These are phyloP conservation scores for Penicillium sp. DNA, from an alignment of 2,329 filamentous ascomycete species.

Conservation along the genomic window DNA sequence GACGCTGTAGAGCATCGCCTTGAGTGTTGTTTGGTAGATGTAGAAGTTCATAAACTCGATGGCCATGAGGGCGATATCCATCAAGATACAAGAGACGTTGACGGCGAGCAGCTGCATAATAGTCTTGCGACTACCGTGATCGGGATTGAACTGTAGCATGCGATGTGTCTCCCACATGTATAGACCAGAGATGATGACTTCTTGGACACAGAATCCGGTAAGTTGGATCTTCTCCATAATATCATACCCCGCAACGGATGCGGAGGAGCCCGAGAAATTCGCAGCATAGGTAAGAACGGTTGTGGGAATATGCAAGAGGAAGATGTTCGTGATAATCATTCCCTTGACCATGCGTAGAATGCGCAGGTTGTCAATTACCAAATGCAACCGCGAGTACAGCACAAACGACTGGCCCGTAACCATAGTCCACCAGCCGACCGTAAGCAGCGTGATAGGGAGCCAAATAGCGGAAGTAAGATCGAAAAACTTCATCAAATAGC, in stretches of 20 bases:
- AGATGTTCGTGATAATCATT: constrained; percentile 57
- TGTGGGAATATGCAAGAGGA: constrained; percentile 53
- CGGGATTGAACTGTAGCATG: constrained; percentile 25
- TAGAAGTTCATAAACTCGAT: constrained; percentile 42
- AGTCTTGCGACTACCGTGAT: constrained; percentile 26
- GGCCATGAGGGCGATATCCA: constrained; percentile 46
- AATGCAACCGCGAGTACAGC: constrained; percentile 58
- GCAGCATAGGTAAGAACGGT: constrained; percentile 52
- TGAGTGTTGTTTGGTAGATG: constrained; percentile 40
- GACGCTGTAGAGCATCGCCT: constrained; percentile 33
- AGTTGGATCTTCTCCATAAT: constrained; percentile 40
- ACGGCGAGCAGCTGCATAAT: constrained; percentile 56
- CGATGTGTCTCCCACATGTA: constrained; percentile 54
- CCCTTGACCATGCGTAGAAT: constrained; percentile 49
- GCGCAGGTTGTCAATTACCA: constrained; percentile 51
- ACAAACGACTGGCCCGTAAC: constrained; percentile 60
- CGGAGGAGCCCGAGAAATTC: constrained; percentile 18
- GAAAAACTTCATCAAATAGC: constrained; percentile 30
- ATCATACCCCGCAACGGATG: constrained; percentile 23
- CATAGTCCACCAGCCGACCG: constrained; percentile 56
- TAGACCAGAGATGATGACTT: constrained; percentile 45
- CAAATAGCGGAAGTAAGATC: constrained; percentile 22
- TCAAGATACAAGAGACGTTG: constrained; percentile 47
- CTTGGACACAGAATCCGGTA: constrained; percentile 42
- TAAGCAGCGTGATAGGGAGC: constrained; percentile 37